These are phyloP conservation scores for Trichoderma cornu-damae DNA, from an alignment of 2,329 filamentous ascomycete genomes.

Conservation along the genomic window DNA sequence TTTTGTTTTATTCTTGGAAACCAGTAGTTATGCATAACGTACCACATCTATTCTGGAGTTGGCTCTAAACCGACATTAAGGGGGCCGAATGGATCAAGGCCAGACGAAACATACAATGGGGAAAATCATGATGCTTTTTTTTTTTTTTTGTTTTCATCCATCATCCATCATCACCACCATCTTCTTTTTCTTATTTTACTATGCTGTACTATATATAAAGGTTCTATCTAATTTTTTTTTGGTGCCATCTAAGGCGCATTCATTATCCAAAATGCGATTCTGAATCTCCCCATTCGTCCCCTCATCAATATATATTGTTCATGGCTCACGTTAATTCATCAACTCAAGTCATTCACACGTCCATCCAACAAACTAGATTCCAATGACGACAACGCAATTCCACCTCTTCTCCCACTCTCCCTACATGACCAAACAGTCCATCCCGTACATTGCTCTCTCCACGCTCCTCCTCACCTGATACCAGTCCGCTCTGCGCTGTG, in stretches of 20 bases:
- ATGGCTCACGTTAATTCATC: constrained; percentile 10
- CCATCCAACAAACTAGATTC: neutral
- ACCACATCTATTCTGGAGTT: constrained; percentile 2
- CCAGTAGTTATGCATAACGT: neutral
- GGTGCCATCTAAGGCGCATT: neutral
- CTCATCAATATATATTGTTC: neutral
- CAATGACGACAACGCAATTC: neutral
- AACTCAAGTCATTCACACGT: neutral
- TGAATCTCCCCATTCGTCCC: neutral
- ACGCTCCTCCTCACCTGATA: constrained; percentile 83
- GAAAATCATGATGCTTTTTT: neutral
- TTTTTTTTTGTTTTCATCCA: neutral
- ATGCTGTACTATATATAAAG: constrained; percentile 2
- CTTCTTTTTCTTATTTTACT: neutral
- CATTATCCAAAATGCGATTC: neutral
- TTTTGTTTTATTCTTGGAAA: neutral
- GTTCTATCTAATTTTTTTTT: constrained; percentile 4
- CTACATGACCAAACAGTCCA: constrained; percentile 83
- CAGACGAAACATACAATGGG: neutral
- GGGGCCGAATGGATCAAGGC: neutral
- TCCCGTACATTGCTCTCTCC: constrained; percentile 94
- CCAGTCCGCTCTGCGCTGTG: constrained; percentile 91
- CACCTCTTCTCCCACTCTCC: neutral
- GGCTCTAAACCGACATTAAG: neutral
- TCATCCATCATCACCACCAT: too few relatives aligned